Percentiles rank a stretch among this genome's conserved stretches.
phyloP scores from a whole-genome alignment of 106 monocot species.

The Dendrobium officinale region DNA sequence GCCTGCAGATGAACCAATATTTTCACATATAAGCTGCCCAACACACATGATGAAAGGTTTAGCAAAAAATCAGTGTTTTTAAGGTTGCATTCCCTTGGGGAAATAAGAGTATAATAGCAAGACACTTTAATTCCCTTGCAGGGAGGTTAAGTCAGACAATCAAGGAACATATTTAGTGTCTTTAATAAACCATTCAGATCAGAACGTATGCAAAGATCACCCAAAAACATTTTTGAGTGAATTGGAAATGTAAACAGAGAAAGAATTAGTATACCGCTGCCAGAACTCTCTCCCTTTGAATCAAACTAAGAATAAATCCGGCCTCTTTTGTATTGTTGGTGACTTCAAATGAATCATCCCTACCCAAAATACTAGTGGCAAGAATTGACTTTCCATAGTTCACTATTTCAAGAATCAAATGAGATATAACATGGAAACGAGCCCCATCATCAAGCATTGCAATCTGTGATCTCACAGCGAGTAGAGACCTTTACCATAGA shows the following conservation, averaged over 20 bases:
- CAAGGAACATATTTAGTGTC: background rate
- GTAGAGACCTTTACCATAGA: constrained; percentile 50
- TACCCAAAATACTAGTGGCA: constrained; percentile 49
- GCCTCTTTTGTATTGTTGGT: constrained; percentile 50
- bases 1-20: constrained; percentile 30
- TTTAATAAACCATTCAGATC: background rate
- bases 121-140: background rate
- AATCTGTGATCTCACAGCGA: constrained; percentile 44
- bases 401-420: constrained; percentile 74
- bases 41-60: background rate
- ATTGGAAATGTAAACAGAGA: background rate
- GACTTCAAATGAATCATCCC: constrained; percentile 54
- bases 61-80: background rate
- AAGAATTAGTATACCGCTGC: constrained; percentile 38
- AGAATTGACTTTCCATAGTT: constrained; percentile 69
- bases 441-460: constrained; percentile 56
- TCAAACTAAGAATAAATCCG: constrained; percentile 45
- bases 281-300: constrained; percentile 80
- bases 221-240: background rate
- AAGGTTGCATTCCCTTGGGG: background rate
- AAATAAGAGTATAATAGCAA: background rate
- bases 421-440: constrained; percentile 71
- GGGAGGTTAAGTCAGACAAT: background rate
- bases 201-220: background rate
- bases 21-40: background rate